phyloP scores from a whole-genome alignment of 2,329 filamentous ascomycete genomes.

The Sclerotinia glacialis region DNA sequence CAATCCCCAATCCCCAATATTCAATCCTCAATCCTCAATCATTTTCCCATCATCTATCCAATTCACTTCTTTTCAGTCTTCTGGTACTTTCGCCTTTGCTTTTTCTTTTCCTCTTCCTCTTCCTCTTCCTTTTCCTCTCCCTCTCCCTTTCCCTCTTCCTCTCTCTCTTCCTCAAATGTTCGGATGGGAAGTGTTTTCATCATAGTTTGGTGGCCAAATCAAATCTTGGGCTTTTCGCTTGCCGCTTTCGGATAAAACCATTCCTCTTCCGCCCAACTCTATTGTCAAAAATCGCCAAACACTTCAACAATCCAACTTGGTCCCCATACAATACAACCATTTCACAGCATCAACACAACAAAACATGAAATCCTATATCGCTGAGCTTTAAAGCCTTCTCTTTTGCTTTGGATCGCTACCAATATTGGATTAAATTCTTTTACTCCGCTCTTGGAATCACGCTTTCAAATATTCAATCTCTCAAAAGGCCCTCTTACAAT shows the following conservation, averaged over 20 bases:
- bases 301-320: conserved; percentile 1
- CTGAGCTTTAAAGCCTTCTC: conserved; percentile 7
- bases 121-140: too few relatives aligned
- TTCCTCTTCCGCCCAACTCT: neutral
- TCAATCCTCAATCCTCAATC: neutral
- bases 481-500: neutral
- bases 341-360: neutral
- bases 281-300: conserved; percentile 12
- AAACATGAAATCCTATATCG: neutral
- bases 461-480: neutral
- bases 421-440: neutral
- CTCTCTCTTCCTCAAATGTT: too few relatives aligned
- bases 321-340: neutral
- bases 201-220: neutral
- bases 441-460: conserved; percentile 7
- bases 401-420: conserved; percentile 11
- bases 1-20: neutral
- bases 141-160: too few relatives aligned
- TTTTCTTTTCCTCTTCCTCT: too few relatives aligned
- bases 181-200: neutral
- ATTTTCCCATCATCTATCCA: too few relatives aligned
- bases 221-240: conserved; percentile 4
- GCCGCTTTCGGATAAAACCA: conserved; percentile 8
- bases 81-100: too few relatives aligned
- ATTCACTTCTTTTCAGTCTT: neutral